Base-by-base conservation (phyloP, 2,329 filamentous ascomycete genomes). In the Fragosphaeria purpurea region DNA sequence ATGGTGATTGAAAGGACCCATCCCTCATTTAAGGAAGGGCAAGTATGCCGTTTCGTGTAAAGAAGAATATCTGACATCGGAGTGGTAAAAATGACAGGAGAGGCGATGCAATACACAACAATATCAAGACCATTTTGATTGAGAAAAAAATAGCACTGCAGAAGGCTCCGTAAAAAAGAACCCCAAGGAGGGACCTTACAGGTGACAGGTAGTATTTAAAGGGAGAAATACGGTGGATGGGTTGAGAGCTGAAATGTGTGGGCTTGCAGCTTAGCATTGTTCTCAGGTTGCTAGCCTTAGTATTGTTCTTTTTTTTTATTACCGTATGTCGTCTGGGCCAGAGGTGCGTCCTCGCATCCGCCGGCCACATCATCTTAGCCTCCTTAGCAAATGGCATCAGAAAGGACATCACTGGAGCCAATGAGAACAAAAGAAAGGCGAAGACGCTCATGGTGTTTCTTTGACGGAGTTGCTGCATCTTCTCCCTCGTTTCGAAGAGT, bases 271-370 rank as follows among this genome's bases (percentile, higher is more conserved):
- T 52, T 52, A 46, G 13, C 48, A 54, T 52, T 52, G 53, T 54
- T 13, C 30, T 45, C 47, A 38, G 38, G 42, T 35, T 32, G 22
- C 38, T 48, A 48, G 47, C 49, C 50, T 54, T 54, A 46, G 53
- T 48, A 54, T 54, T 54, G 53, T 54, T 50, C 52, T 44, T 22
- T 22, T 22, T 22, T 22, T 22, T 22, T 22, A 2, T 22, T 53
- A 40, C 38, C 43, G 41, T 31, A 3, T 13, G 39, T 46, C 13
- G 46, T 39, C 45, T 22, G 9, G 22, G 32, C 32, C 35, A 42
- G 31, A 12, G 41, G 30, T 41, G 34, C 12, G 31, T 37, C 10
- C 12, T 11, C 39, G 40, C 34, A 44, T 32, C 6, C 10, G 13
- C 41, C 13, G 46, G 40, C 40, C 46, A 48, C 30, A 13, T 33